Evolutionary conservation across 2,329 filamentous ascomycete species (phyloP).

Genomic region (Aaosphaeria arxii): DNA sequence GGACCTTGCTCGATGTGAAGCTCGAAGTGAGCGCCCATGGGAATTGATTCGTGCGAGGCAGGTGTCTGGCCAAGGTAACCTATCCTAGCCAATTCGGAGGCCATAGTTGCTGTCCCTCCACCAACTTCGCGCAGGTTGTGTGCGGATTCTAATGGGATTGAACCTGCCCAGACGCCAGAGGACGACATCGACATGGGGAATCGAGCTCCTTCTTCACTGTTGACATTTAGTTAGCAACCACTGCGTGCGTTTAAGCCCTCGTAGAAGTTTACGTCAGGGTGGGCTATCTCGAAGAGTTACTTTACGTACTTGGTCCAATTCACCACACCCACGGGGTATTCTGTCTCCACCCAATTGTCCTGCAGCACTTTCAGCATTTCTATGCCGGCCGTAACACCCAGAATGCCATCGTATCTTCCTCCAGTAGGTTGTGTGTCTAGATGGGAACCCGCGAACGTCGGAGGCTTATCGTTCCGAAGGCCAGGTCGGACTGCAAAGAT

Average conservation of each 20-base stretch:
- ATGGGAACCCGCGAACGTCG: constrained; percentile 70
- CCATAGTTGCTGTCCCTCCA: constrained; percentile 60
- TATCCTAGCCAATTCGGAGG: constrained; percentile 67
- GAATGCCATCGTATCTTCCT: constrained; percentile 72
- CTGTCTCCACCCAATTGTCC: constrained; percentile 65
- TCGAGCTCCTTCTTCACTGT: constrained; percentile 75
- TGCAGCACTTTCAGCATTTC: constrained; percentile 69
- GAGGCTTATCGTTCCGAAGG: constrained; percentile 51
- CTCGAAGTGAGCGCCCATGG: constrained; percentile 76
- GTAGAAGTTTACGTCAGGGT: background rate
- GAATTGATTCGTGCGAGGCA: constrained; percentile 57
- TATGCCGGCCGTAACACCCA: constrained; percentile 70
- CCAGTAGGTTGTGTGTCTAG: constrained; percentile 56
- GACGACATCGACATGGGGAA: constrained; percentile 74
- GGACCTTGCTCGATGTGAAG: constrained; percentile 84
- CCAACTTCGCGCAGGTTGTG: constrained; percentile 62
- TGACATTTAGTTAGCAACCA: too few relatives aligned
- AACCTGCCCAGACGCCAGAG: constrained; percentile 75
- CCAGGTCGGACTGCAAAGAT: constrained; percentile 73
- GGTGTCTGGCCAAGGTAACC: constrained; percentile 63
- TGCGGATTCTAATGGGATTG: constrained; percentile 59
- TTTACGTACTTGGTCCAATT: constrained; percentile 68
- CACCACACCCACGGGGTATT: constrained; percentile 69
- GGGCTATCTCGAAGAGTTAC: background rate
- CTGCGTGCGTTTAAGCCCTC: too few relatives aligned